phyloP scores from a whole-genome alignment of 192 early-diverging fungal species.

The Entomortierella beljakovae region DNA sequence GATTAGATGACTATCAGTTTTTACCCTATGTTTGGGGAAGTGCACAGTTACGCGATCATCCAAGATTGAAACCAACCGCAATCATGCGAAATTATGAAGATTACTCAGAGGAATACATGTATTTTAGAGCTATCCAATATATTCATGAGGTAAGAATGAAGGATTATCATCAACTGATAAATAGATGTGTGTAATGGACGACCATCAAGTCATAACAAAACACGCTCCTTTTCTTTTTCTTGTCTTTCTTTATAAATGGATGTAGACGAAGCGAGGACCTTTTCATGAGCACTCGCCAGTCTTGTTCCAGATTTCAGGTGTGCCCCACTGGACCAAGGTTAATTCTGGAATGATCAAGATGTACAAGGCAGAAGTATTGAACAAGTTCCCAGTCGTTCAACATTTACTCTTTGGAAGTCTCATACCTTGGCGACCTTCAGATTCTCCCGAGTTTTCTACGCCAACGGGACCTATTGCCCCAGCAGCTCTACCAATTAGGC shows the following conservation, averaged over 20 bases:
- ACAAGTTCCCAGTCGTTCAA: constrained; percentile 97
- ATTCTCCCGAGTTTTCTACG: constrained; percentile 9
- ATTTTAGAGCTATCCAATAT: constrained; percentile 85
- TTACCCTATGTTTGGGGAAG: constrained; percentile 95
- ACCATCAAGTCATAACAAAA: neutral
- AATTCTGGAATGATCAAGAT: constrained; percentile 93
- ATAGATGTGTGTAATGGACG: too few species aligned
- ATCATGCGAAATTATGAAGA: constrained; percentile 69
- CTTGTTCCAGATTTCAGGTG: constrained; percentile 92
- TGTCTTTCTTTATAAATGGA: neutral
- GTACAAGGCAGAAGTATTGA: constrained; percentile 91
- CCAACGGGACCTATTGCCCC: neutral
- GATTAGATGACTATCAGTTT: constrained; percentile 97
- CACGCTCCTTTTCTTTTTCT: neutral
- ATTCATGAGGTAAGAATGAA: constrained; percentile 72
- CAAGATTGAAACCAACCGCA: constrained; percentile 76
- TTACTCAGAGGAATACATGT: constrained; percentile 83
- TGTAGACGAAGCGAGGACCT: constrained; percentile 66
- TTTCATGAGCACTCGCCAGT: constrained; percentile 92
- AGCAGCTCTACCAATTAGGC: neutral
- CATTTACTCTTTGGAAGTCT: constrained; percentile 93
- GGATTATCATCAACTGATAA: neutral
- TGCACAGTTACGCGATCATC: constrained; percentile 85
- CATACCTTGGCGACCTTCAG: constrained; percentile 64
- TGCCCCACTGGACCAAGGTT: constrained; percentile 91